A percentile compares a stretch with the other conserved stretches of the same genome.
phyloP scores from a whole-genome alignment of 495 filamentous ascomycete genomes.

The Sordaria brevicollis region DNA sequence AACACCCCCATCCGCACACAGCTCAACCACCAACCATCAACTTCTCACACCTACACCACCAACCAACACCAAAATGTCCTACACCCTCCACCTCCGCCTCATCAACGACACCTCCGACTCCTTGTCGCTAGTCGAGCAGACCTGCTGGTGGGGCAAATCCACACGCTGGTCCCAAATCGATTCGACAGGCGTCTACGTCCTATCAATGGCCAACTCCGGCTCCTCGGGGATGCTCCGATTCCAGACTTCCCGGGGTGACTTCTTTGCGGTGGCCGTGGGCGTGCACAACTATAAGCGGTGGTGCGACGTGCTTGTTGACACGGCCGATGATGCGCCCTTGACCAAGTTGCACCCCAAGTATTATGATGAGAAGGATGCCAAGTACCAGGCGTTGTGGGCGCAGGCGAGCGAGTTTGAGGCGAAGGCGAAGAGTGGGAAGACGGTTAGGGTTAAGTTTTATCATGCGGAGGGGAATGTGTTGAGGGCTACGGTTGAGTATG shows the following conservation, averaged over 20 bases:
- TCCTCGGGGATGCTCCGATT: constrained; percentile 3
- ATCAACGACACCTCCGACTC: not conserved
- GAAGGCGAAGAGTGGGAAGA: not conserved
- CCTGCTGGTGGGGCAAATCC: constrained; percentile 1
- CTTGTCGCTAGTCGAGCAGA: not conserved
- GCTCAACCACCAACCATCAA: not conserved
- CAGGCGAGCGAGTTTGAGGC: not conserved
- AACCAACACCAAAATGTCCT: not conserved
- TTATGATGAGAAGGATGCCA: constrained; percentile 3
- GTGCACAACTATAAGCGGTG: constrained; percentile 8
- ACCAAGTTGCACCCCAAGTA: constrained; percentile 1
- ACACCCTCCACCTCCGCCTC: constrained; percentile 1
- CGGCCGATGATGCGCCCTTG: not conserved
- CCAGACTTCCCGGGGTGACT: not conserved
- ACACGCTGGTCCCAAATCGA: not conserved
- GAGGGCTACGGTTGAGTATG: not conserved
- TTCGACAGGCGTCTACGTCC: not conserved
- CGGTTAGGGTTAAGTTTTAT: not conserved
- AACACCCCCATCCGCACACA: not conserved
- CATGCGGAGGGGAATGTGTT: constrained; percentile 1
- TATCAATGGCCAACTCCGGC: not conserved
- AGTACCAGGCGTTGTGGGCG: constrained; percentile 4
- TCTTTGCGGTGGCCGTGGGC: constrained; percentile 2
- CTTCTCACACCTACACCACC: not conserved
- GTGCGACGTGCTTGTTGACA: constrained; percentile 2